Percentiles rank a stretch among this genome's conserved stretches.
Evolutionary conservation across 208 protist species (phyloP).

Genomic region (Trypanosoma scelopori): DNA sequence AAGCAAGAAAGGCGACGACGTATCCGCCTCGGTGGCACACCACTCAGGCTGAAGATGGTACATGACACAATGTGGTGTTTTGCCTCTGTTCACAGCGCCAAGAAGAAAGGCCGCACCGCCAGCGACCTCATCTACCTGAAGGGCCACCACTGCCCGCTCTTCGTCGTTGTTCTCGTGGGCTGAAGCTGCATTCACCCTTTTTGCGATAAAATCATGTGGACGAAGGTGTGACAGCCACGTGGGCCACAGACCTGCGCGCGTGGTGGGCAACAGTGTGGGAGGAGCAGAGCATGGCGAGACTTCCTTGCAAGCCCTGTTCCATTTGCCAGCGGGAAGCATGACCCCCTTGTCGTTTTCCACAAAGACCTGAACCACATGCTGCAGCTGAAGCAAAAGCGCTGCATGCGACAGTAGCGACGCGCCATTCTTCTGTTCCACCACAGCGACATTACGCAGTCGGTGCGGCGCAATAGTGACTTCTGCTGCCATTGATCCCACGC

Average conservation of each 20-base stretch:
- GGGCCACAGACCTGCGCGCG: conserved; percentile 2
- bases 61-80: not conserved
- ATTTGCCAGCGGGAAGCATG: conserved; percentile 10
- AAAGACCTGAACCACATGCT: conserved; percentile 9
- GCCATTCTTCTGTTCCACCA: conserved; percentile 9
- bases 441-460: conserved; percentile 9
- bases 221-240: not conserved
- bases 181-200: not conserved
- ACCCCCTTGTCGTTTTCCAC: conserved; percentile 8
- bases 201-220: not conserved
- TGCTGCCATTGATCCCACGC: not conserved
- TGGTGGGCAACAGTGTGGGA: not conserved
- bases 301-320: not conserved
- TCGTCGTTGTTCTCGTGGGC: not conserved
- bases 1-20: not conserved
- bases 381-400: not conserved
- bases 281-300: not conserved
- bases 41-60: not conserved
- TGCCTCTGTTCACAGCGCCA: conserved; percentile 5
- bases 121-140: conserved; percentile 5
- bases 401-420: not conserved
- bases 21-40: not conserved
- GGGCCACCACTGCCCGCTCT: not conserved
- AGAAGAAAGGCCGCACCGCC: conserved; percentile 10
- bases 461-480: conserved; percentile 12